Evolutionary conservation across 176 grass and related monocot genomes (phyloP).

Genomic region (Avena sativa): DNA sequence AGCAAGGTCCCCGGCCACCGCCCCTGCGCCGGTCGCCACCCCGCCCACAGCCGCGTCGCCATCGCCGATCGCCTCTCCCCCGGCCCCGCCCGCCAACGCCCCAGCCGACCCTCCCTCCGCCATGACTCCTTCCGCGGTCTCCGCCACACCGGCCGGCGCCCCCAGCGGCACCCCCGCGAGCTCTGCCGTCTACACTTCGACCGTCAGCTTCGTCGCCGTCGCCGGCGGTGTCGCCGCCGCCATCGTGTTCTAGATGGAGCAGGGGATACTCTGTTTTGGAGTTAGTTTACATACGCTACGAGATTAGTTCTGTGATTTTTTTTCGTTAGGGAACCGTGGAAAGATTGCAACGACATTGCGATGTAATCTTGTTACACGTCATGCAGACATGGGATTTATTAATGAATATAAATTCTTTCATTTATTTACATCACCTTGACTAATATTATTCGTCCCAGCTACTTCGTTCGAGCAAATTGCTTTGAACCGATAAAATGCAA

Average conservation of each 20-base stretch:
- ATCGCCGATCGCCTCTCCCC: constrained; percentile 40
- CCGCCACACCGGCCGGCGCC: not conserved
- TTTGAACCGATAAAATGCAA: too few relatives aligned
- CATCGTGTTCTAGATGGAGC: constrained; percentile 50
- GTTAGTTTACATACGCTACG: constrained; percentile 15
- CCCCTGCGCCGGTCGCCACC: constrained; percentile 37
- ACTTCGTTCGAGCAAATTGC: too few relatives aligned
- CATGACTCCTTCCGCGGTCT: constrained; percentile 5
- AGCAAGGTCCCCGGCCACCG: constrained; percentile 31
- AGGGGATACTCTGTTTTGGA: not conserved
- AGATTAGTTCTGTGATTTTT: constrained; percentile 40
- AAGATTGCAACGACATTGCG: not conserved
- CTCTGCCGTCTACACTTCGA: constrained; percentile 15
- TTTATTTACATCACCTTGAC: not conserved
- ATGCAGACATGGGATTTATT: not conserved
- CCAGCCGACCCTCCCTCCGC: constrained; percentile 32
- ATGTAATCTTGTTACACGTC: constrained; percentile 11
- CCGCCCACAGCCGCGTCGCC: constrained; percentile 40
- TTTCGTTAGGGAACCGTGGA: not conserved
- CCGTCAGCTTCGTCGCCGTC: constrained; percentile 46
- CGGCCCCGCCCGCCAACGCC: constrained; percentile 29
- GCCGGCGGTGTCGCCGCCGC: constrained; percentile 50
- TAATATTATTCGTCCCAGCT: too few relatives aligned
- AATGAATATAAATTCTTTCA: constrained; percentile 57
- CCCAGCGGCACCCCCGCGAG: constrained; percentile 2